Base-by-base conservation (phyloP, 176 grass and related monocot genomes). In the Carex cristatella region DNA sequence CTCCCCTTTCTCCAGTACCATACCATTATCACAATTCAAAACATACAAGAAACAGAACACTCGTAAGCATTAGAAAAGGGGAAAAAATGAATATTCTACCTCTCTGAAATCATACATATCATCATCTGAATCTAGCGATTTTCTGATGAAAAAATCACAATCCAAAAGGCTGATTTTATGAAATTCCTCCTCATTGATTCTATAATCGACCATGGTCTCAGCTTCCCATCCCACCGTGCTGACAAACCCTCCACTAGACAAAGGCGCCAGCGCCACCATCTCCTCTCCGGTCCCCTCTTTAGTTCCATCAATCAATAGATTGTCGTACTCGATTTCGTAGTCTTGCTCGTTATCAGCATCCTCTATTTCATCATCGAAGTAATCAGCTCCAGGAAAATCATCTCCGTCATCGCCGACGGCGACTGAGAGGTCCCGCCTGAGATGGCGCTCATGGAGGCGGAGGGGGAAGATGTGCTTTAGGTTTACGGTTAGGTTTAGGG, bases 301-400 rank as follows among this genome's bases (percentile, higher is more conserved):
- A 9, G 78, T 30, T 66, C 18, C 4, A 57, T 65, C 82, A 1
- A 66, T 65, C 9, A 55, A 76, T 4, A 65, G 19, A 69, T 82
- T 61, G 86, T 98, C 95, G 65, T 98, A 98, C 91, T 98, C 95
- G 68, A 98, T 88, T 81, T 98, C 95, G 85, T 98, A 98, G 86
- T 98, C 95, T 86, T 90, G 88, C 85, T 95, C 91, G 85, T 95
- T 98, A 62, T 98, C 95, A 5, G 92, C 46, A 76, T 98, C 95
- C 28, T 94, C 93, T 16, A 86, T 87, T 28, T 97, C 95, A 1
- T 90, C 84, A 58, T 89, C 89, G 44, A 92, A 92, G 38, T 86
- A 81, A 55, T 92, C 92, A 77, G 86, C 95, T 10, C 80, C 80
- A 85, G 91, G 89, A 63, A 88, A 88, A 83, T 95, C 87, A 16